Base-by-base conservation (phyloP, 2,329 filamentous ascomycete genomes). In the Metarhizium brunneum region DNA sequence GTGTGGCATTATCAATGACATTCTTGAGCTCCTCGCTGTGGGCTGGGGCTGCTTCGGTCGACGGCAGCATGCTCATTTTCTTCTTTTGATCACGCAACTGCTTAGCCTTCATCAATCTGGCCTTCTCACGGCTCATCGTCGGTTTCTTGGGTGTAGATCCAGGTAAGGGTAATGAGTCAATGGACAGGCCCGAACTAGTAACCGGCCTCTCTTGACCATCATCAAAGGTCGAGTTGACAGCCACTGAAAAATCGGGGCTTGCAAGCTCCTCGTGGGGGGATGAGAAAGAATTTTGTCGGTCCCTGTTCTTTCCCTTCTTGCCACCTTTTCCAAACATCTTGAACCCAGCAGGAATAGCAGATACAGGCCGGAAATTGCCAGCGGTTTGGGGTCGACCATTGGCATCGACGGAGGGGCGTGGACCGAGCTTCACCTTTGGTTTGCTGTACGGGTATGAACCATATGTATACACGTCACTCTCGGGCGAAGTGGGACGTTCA, bases 31-130 rank as follows among this genome's bases (percentile, higher is more conserved):
- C 54, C 48, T 40, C 60, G 14, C 56, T 58, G 10, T 59, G 57
- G 6, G 36, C 58, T 10, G 14, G 45, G 18, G n/a, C 20, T n/a
- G 25, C 32, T 30, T 47, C 45, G 25, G 43, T 42, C 4, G 47
- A 14, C n/a, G 55, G 50, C 25, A 45, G 53, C 52, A 56, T 54
- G 47, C 42, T 56, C 57, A 56, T 35, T 70, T 72, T 74, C 67
- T 74, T 84, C 69, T 90, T 91, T 71, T 88, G 90, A 71, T 95
- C 94, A 53, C 92, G 82, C 62, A 96, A 72, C 70, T 96, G 88
- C 73, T 96, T 80, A 7, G 94, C 94, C 73, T 95, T 96, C 89
- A 96, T 92, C 59, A 99, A 76, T 54, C 94, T 82, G 58, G 89
- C 84, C 73, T 95, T 97, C 69, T 99, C 94, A 0, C 90, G 89